Evolutionary conservation across 1,139 yeast genomes (phyloP).

Genomic region (Pneumocystis jirovecii): DNA sequence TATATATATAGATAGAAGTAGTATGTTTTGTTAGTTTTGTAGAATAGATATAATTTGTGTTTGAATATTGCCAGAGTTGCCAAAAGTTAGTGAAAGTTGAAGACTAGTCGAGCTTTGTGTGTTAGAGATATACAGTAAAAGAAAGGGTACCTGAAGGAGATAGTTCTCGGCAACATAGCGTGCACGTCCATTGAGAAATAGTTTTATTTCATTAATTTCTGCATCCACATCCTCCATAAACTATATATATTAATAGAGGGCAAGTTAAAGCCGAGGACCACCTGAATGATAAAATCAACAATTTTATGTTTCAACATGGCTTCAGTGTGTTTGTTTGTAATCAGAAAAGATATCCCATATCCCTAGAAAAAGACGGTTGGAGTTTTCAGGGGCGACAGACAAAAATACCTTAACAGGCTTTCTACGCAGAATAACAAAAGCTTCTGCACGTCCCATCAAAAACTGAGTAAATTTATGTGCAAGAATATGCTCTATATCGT

Average conservation of each 20-base stretch:
- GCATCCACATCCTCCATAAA: conserved; percentile 99
- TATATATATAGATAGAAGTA: no score
- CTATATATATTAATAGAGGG: no score
- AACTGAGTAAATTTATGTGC: conserved; percentile 91
- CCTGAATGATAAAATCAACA: conserved; percentile 85
- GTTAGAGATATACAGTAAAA: not conserved
- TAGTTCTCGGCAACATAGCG: conserved; percentile 76
- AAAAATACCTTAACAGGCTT: conserved; percentile 48
- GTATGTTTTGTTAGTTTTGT: no score
- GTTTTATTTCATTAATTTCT: conserved; percentile 95
- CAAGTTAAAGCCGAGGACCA: conserved; percentile 5
- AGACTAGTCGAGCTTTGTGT: not conserved
- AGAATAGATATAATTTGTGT: not conserved
- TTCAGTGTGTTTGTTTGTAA: conserved; percentile 90
- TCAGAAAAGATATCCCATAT: conserved; percentile 81
- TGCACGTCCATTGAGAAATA: conserved; percentile 92
- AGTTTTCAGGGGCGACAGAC: no score
- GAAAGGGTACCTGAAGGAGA: not conserved
- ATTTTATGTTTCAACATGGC: conserved; percentile 88
- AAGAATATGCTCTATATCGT: conserved; percentile 85
- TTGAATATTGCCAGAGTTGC: no score
- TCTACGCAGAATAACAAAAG: conserved; percentile 80
- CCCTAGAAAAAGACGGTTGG: conserved; percentile 28
- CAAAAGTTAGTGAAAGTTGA: no score
- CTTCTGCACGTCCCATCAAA: conserved; percentile 88